Percentiles rank a stretch among this genome's conserved stretches.
phyloP scores from a whole-genome alignment of 345 rosid species.

The Psidium friedrichsthalianum region DNA sequence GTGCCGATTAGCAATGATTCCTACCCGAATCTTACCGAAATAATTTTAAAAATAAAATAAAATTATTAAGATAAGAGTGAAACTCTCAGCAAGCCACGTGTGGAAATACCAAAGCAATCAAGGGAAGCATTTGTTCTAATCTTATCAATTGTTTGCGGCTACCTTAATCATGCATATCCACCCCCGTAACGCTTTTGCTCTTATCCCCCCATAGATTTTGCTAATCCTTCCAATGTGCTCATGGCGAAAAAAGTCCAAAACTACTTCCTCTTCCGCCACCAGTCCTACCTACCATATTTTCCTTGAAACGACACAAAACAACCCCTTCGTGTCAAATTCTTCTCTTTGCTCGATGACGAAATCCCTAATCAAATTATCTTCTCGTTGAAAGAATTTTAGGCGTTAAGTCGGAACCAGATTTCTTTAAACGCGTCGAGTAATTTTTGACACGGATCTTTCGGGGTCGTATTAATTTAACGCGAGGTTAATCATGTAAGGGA shows the following conservation, averaged over 20 bases:
- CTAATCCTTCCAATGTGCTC: not conserved
- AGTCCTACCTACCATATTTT: not conserved
- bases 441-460: not conserved
- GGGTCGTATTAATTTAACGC: too few relatives aligned
- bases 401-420: not conserved
- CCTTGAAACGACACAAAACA: not conserved
- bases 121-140: not conserved
- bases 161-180: not conserved
- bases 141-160: not conserved
- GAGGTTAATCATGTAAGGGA: too few relatives aligned
- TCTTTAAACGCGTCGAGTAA: not conserved
- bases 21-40: not conserved
- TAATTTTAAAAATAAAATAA: not conserved
- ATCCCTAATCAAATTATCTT: not conserved
- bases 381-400: not conserved
- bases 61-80: not conserved
- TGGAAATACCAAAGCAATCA: not conserved
- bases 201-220: not conserved
- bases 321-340: not conserved
- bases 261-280: not conserved
- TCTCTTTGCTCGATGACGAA: not conserved
- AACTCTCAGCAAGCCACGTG: not conserved
- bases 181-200: not conserved
- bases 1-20: not conserved
- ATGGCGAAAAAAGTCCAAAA: not conserved